A percentile compares a stretch with the other conserved stretches of the same genome.
phyloP scores from a whole-genome alignment of 2,329 filamentous ascomycete genomes.

The Penicillium rolfsii region DNA sequence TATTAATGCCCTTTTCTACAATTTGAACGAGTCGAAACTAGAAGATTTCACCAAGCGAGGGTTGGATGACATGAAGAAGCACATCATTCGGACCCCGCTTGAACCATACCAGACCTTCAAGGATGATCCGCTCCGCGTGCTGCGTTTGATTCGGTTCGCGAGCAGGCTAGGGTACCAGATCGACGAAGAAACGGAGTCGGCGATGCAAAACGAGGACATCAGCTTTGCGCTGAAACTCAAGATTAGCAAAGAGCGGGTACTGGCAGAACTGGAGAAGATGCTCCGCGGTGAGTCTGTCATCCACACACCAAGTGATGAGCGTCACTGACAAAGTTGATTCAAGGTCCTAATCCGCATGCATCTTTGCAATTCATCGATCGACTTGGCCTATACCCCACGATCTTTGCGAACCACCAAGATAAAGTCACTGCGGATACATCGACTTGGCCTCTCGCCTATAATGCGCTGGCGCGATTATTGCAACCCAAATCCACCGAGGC shows the following conservation, averaged over 20 bases:
- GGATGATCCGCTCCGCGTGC: slow-evolving; percentile 85
- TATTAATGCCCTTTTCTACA: slow-evolving; percentile 95
- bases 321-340: background rate
- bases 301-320: background rate
- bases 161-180: slow-evolving; percentile 81
- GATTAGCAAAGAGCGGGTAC: slow-evolving; percentile 89
- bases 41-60: slow-evolving; percentile 83
- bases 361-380: slow-evolving; percentile 46
- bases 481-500: slow-evolving; percentile 41
- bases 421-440: slow-evolving; percentile 60
- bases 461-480: slow-evolving; percentile 60
- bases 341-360: slow-evolving; percentile 44
- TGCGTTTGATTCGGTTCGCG: slow-evolving; percentile 87
- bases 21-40: slow-evolving; percentile 74
- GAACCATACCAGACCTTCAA: slow-evolving; percentile 90
- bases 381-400: slow-evolving; percentile 44
- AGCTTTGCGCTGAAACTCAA: slow-evolving; percentile 78
- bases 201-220: slow-evolving; percentile 80
- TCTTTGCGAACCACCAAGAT: slow-evolving; percentile 50
- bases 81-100: slow-evolving; percentile 80
- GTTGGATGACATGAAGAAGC: slow-evolving; percentile 70
- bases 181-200: slow-evolving; percentile 66
- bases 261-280: slow-evolving; percentile 89
- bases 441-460: slow-evolving; percentile 67
- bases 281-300: slow-evolving; percentile 62